Evolutionary conservation across 108 stramenopile species (phyloP).

Genomic region (Stephanodiscus triporus): DNA sequence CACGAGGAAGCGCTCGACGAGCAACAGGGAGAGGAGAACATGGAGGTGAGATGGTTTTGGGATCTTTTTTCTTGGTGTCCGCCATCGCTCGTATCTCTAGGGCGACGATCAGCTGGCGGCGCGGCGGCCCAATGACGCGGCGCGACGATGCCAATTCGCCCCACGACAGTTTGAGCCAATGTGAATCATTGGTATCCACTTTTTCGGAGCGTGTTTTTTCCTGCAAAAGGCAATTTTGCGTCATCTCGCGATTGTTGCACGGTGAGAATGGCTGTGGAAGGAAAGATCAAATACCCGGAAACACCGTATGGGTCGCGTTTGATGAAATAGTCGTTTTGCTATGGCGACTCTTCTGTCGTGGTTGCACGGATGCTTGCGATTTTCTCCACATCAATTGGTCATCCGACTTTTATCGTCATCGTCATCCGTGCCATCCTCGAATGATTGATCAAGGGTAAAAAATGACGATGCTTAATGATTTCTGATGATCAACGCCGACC

Average conservation of each 20-base stretch:
- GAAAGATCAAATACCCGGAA: neutral
- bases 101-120: neutral
- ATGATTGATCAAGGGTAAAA: neutral
- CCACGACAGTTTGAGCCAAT: neutral
- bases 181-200: neutral
- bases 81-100: neutral
- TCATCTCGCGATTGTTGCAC: no score
- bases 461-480: neutral
- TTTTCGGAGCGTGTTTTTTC: neutral
- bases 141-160: neutral
- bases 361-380: neutral
- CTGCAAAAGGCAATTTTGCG: no score
- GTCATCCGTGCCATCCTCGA: neutral
- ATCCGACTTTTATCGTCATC: neutral
- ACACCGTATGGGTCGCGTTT: neutral
- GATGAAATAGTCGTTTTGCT: neutral
- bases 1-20: constrained; percentile 45
- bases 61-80: neutral
- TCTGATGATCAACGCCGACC: neutral
- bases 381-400: neutral
- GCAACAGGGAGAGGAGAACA: constrained; percentile 50
- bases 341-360: neutral
- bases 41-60: constrained; percentile 44
- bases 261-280: no score
- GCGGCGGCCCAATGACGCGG: neutral